These are phyloP conservation scores for Pleurotus ostreatus DNA, from an alignment of 768 basidiomycete species.

Conservation along the genomic window DNA sequence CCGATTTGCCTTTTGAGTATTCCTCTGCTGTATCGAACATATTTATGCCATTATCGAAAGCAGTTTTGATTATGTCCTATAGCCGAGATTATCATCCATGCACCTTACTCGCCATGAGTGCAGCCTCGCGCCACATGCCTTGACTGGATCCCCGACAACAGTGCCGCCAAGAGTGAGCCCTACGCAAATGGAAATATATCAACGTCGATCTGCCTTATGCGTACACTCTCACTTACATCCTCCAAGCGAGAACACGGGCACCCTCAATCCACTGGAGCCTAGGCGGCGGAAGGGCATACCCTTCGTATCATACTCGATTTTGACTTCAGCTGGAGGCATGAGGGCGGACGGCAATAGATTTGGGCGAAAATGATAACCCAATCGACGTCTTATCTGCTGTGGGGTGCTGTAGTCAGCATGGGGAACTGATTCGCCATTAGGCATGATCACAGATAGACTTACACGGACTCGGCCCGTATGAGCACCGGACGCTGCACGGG, in stretches of 20 bases:
- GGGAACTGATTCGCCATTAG: too few species aligned
- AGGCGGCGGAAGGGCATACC: constrained; percentile 42
- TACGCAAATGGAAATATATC: constrained; percentile 6
- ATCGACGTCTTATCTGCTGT: background rate
- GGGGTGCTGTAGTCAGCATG: background rate
- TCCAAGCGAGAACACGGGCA: constrained; percentile 53
- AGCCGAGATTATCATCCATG: background rate
- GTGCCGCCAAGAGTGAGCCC: constrained; percentile 61
- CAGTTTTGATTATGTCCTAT: constrained; percentile 73
- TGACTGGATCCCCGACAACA: constrained; percentile 68
- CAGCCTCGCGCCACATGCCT: constrained; percentile 28
- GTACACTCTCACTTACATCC: constrained; percentile 32
- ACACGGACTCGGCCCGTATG: too few species aligned
- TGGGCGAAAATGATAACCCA: background rate
- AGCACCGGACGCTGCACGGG: too few species aligned
- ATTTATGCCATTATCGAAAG: constrained; percentile 75
- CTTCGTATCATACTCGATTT: constrained; percentile 31
- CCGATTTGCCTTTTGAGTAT: constrained; percentile 64
- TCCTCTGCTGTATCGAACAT: constrained; percentile 71
- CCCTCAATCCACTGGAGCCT: constrained; percentile 46
- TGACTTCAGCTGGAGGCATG: constrained; percentile 7
- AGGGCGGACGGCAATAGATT: background rate
- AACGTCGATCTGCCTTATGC: background rate
- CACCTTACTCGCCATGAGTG: background rate
- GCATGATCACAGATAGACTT: too few species aligned